Base-by-base conservation (phyloP, 192 early-diverging fungal species). In the Chytriomyces hyalinus region DNA sequence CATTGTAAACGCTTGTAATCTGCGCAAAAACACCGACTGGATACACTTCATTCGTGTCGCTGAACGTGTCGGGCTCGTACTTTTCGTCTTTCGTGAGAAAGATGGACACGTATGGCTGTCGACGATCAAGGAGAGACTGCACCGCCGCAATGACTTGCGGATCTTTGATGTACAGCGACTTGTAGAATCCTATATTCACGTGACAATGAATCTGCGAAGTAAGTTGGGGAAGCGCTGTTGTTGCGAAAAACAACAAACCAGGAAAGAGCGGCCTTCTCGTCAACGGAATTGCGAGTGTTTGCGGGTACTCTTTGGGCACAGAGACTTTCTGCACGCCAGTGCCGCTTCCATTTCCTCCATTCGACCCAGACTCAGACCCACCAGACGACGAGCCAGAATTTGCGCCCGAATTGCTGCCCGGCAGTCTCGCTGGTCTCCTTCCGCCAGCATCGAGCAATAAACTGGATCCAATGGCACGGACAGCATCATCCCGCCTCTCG, bases 31-130 rank as follows among this genome's bases (percentile, higher is more conserved):
- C 96, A 66, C 97, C 97, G 8, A 98, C 91, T 13, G 82, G 82
- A 80, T 98, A 92, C 17, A 98, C 91, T 78, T 99, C 93, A 65
- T 90, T 81, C 62, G 93, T 80, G 66, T 79, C 77, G 5, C 87
- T 88, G 73, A 98, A 92, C 13, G 91, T 88, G 73, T 99, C 96
- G 2, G 92, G 86, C 67, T 97, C 96, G 68, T 88, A 80, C 17
- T 93, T 92, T 65, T 97, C 95, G 80, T 97, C 92, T 78, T 95
- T 97, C 8, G 97, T 82, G 79, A 99, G 84, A 80, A 98, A 97
- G 13, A 97, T 95, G 15, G 94, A 96, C 5, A 99, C 91, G 79
- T 97, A 99, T n/a, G 97, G 96, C 83, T 98, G 94, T 6, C 94
- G 91, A 44, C 95, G 91, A 79, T 95, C 92, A 67, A 97, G 87